Evolutionary conservation across 305 asterid species (phyloP), one percentile per base, ranked within the genome.

Genomic region (Plantago rigida): DNA sequence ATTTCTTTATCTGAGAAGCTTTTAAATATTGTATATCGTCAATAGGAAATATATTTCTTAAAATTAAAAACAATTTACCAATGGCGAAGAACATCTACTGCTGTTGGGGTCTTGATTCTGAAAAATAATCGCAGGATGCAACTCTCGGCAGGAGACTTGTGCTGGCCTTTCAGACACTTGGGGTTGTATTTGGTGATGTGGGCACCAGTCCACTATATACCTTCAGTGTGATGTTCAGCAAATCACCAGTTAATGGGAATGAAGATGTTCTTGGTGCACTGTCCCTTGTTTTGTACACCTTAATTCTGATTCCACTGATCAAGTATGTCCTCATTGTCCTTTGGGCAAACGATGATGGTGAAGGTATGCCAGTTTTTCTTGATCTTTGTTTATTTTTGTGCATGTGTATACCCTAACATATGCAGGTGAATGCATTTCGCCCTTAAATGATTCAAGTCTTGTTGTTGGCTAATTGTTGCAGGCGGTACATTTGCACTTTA

Each of bases 401-500:
- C 58, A 46, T 41, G n/a, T 26, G 24, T 45, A 15, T 53, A 29
- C 58, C 59, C n/a, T 31, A 29, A 45, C 68, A 60, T 63, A 45
- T 63, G 51, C 19, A 28, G 50, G 60, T 62, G 66, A 36, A 47
- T 61, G 60, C 17, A 64, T 62, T 34, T 58, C 47, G 62, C 54
- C 42, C 31, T 60, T 68, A 45, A 51, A 42, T 46, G 64, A 68
- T 64, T 53, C 73, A 71, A 17, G 19, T 17, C 19, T 17, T 17
- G 19, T 17, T 17, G 19, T 17, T 19, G 9, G 13, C 39, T 24
- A 4, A 31, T 31, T 31, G 5, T 31, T 73, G 79, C 84, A 93
- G 99, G 99, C 73, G 99, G 99, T 67, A 93, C 97, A 64, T 87
- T 93, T 84, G 99, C 99, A 68, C 76, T 89, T 75, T 93, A 89